Evolutionary conservation across 2,329 filamentous ascomycete species (phyloP).

Genomic region (Albophoma yamanashiensis): DNA sequence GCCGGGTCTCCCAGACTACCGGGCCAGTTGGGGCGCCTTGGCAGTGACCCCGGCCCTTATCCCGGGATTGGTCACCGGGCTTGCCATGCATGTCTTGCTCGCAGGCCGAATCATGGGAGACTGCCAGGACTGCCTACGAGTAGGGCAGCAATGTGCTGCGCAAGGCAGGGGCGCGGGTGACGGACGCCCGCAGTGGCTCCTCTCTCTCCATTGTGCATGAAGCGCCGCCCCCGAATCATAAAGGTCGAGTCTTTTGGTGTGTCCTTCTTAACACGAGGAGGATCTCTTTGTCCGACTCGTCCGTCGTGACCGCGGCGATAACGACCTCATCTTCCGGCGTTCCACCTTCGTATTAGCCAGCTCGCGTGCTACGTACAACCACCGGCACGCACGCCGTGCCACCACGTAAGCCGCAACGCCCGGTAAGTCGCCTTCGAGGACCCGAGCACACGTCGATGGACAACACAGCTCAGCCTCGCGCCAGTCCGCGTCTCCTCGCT

Average conservation of each 20-base stretch:
- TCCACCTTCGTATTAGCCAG: background rate
- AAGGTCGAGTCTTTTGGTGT: background rate
- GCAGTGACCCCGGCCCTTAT: background rate
- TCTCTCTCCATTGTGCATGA: background rate
- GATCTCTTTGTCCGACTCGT: background rate
- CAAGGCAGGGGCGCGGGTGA: background rate
- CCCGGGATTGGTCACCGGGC: background rate
- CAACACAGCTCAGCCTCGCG: background rate
- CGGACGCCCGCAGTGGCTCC: background rate
- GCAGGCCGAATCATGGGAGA: background rate
- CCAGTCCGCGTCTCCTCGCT: background rate
- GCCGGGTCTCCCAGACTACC: background rate
- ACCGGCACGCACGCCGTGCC: background rate
- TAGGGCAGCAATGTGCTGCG: background rate
- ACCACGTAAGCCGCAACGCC: background rate
- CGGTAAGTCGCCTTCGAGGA: background rate
- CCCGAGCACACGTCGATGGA: background rate
- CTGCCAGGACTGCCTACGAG: background rate
- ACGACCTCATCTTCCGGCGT: background rate
- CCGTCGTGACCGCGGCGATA: background rate
- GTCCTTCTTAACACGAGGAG: background rate
- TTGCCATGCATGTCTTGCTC: background rate
- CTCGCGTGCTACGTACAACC: background rate
- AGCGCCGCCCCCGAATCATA: background rate
- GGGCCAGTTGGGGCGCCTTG: background rate